Conservation (phyloP, 495 filamentous ascomycete species). For the Letharia columbiana region DNA sequence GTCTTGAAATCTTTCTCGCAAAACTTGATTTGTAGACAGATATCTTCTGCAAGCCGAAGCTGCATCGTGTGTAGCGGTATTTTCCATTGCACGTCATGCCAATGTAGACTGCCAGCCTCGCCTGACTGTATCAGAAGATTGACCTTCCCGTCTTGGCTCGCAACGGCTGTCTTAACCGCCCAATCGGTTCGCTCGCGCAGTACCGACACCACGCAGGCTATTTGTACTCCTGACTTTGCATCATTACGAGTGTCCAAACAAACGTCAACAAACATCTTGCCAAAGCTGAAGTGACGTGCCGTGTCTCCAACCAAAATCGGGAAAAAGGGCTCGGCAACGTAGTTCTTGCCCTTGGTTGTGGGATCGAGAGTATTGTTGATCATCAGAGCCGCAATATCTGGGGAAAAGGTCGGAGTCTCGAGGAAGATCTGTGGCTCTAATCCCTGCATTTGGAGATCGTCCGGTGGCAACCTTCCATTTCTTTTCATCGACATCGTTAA, state of each 20-base stretch:
- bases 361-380: conserved; percentile 51
- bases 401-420: conserved; percentile 58
- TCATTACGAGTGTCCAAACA: conserved; percentile 59
- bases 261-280: conserved; percentile 60
- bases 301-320: conserved; percentile 69
- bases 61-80: conserved; percentile 48
- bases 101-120: conserved; percentile 58
- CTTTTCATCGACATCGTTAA: conserved; percentile 73
- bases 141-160: conserved; percentile 66
- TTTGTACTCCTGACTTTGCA: conserved; percentile 52
- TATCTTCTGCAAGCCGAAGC: conserved; percentile 33
- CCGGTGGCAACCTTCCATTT: conserved; percentile 61
- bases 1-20: conserved; percentile 63
- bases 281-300: conserved; percentile 59
- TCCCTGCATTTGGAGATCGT: conserved; percentile 50
- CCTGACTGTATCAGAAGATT: conserved; percentile 65
- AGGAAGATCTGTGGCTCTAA: conserved; percentile 70
- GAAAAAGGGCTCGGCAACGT: conserved; percentile 45
- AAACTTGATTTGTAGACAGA: conserved; percentile 59
- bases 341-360: conserved; percentile 34
- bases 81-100: conserved; percentile 75
- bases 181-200: conserved; percentile 58
- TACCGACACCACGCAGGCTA: conserved; percentile 65
- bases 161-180: conserved; percentile 57
- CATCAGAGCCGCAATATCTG: conserved; percentile 57